Evolutionary conservation across 2,329 filamentous ascomycete species (phyloP).

Genomic region (Parascedosporium putredinis): DNA sequence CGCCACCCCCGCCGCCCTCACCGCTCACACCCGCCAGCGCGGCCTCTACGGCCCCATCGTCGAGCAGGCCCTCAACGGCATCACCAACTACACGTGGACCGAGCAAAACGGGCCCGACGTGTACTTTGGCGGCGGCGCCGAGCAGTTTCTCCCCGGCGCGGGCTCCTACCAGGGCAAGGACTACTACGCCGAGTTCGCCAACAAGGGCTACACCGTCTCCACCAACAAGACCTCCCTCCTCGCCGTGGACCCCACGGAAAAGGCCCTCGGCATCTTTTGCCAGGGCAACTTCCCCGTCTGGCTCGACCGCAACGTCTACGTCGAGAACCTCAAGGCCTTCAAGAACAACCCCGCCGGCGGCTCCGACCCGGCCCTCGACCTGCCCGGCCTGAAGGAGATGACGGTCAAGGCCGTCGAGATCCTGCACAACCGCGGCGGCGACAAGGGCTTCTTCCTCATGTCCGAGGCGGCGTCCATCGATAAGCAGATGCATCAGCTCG

Average conservation of each 20-base stretch:
- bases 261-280: conserved; percentile 69
- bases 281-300: conserved; percentile 68
- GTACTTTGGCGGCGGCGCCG: conserved; percentile 72
- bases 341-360: conserved; percentile 61
- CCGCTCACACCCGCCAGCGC: conserved; percentile 62
- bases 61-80: conserved; percentile 64
- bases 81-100: conserved; percentile 75
- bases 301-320: conserved; percentile 78
- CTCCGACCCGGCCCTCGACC: conserved; percentile 54
- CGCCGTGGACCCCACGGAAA: conserved; percentile 43
- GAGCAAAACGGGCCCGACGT: conserved; percentile 66
- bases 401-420: conserved; percentile 78
- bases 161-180: conserved; percentile 59
- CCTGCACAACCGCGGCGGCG: conserved; percentile 53
- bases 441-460: conserved; percentile 80
- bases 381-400: conserved; percentile 83
- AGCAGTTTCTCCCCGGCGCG: conserved; percentile 62
- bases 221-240: conserved; percentile 64
- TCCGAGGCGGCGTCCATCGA: conserved; percentile 76
- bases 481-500: conserved; percentile 80
- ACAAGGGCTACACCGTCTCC: conserved; percentile 61
- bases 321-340: conserved; percentile 53
- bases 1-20: conserved; percentile 69
- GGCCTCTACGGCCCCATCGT: conserved; percentile 61
- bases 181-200: conserved; percentile 68